These are phyloP conservation scores for Lachancea mirantina DNA, from an alignment of 805 yeast species.

Conservation along the genomic window DNA sequence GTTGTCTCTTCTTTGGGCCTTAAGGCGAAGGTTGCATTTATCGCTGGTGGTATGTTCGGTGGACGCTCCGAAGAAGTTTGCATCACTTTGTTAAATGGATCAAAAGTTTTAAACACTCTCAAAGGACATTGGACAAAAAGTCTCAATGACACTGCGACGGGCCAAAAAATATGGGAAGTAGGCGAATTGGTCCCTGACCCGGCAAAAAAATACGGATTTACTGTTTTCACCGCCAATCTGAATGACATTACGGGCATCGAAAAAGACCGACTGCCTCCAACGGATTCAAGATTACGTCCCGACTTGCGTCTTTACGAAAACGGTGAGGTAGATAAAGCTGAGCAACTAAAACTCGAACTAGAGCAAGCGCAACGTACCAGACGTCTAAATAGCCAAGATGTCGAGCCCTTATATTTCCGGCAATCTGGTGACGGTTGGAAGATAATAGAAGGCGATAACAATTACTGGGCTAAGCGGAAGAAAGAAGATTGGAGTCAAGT, in stretches of 20 bases:
- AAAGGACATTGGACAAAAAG: conserved; percentile 82
- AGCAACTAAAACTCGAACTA: conserved; percentile 52
- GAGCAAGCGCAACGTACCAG: conserved; percentile 79
- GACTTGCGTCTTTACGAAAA: conserved; percentile 69
- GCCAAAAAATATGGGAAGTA: conserved; percentile 57
- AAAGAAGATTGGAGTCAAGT: conserved; percentile 53
- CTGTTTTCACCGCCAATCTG: conserved; percentile 71
- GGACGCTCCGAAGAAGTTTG: conserved; percentile 67
- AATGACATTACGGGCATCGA: conserved; percentile 76
- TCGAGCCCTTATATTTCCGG: conserved; percentile 57
- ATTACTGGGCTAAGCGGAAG: conserved; percentile 78
- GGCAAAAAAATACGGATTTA: conserved; percentile 73
- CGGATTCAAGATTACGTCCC: conserved; percentile 87
- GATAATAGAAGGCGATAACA: conserved; percentile 46
- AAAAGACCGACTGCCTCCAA: conserved; percentile 57
- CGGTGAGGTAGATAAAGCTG: conserved; percentile 68
- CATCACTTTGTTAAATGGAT: conserved; percentile 28
- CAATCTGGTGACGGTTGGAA: conserved; percentile 42
- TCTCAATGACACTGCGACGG: conserved; percentile 35
- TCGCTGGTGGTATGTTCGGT: conserved; percentile 74
- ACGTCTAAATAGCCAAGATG: conserved; percentile 50
- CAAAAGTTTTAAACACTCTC: conserved; percentile 18
- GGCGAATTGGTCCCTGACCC: conserved; percentile 56
- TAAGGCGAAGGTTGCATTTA: conserved; percentile 65
- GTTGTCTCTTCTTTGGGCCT: conserved; percentile 63